Evolutionary conservation across 2,329 filamentous ascomycete species (phyloP), one percentile per base, ranked within the genome.

Genomic region (Pyrenophora graminea): DNA sequence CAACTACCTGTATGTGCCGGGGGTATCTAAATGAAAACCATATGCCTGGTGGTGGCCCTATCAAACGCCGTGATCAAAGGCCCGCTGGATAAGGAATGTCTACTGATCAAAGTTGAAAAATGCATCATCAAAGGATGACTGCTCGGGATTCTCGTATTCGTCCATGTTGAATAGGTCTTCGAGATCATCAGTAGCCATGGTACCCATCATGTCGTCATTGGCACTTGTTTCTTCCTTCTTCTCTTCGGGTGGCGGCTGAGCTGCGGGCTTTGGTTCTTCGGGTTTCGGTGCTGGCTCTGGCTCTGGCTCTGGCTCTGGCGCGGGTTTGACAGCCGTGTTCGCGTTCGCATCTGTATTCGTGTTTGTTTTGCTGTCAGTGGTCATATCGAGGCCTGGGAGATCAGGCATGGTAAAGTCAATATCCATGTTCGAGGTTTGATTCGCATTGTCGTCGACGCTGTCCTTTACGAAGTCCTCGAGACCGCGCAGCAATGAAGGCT

Each of bases 101-200:
- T 40, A 33, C 25, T 64, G 59, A 9, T 65, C 69, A 30, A 70
- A 69, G 9, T 69, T 68, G 56, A 73, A 73, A 45, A 73, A 74
- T 3, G 70, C 73, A 37, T 74, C 68, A 45, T 75, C 69, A 49
- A 76, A 75, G 15, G 71, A 64, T 3, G 68, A 70, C 12, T 58
- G 60, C 40, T 71, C 69, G 0, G 64, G 62, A 31, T 71, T 69
- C 27, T 64, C 63, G 39, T 71, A 68, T 34, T 67, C 63, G 41
- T 72, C 70, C 46, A 70, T 54, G 45, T 70, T 66, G 57, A 72
- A 72, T 3, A 73, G 59, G 21, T 72, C 70, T 6, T 73, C 68
- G 5, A 73, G 56, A 33, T 69, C 59, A 42, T 72, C 65, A 1
- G 64, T 62, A 3, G 57, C 54, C 63, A 70, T 69, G 23, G 61